These are phyloP conservation scores for Aegle marmelos DNA, from an alignment of 345 rosid species.

Conservation along the genomic window DNA sequence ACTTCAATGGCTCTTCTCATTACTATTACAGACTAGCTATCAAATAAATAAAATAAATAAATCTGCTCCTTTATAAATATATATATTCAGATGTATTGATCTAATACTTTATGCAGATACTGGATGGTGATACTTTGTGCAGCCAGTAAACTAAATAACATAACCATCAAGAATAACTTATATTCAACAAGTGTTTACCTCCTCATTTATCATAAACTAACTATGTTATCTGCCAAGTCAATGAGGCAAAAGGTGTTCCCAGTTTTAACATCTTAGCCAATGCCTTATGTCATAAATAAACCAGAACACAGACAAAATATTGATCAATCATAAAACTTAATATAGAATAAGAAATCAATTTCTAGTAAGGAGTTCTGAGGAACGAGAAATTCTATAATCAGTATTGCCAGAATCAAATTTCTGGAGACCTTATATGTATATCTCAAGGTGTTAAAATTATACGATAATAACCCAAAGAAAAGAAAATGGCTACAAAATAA, in stretches of 20 bases:
- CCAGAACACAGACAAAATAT: background rate
- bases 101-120: background rate
- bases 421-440: background rate
- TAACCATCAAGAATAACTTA: background rate
- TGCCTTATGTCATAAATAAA: background rate
- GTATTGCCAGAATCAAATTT: background rate
- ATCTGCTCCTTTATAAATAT: background rate
- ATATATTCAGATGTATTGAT: background rate
- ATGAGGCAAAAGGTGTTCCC: background rate
- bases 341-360: slow-evolving; percentile 1
- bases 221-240: background rate
- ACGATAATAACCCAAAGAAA: background rate
- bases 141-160: background rate
- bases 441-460: background rate
- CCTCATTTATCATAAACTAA: background rate
- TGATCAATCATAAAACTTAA: background rate
- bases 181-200: background rate
- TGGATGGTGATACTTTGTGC: background rate
- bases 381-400: background rate
- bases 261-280: background rate
- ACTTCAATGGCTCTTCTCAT: background rate
- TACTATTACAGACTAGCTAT: background rate
- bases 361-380: background rate
- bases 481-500: background rate
- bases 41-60: background rate